phyloP scores from a whole-genome alignment of 768 basidiomycete species.

The Pleurotus tuber-regium region DNA sequence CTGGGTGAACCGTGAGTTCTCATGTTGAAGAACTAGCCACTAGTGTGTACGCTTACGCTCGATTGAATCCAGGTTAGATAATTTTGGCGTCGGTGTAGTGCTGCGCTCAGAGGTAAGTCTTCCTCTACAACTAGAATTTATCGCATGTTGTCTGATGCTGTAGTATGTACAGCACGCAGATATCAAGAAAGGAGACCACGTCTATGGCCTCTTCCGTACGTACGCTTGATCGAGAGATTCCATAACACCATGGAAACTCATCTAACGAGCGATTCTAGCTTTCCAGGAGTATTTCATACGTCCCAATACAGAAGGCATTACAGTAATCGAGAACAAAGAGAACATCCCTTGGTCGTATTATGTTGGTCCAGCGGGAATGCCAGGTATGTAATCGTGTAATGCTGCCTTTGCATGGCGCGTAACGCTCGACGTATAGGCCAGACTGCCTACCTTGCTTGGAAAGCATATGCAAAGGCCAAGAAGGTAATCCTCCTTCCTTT shows the following conservation, averaged over 20 bases:
- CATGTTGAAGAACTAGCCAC: not conserved
- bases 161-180: constrained; percentile 1
- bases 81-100: constrained; percentile 20
- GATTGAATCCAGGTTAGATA: constrained; percentile 12
- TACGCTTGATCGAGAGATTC: constrained; percentile 6
- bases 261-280: not conserved
- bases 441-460: constrained; percentile 31
- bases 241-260: constrained; percentile 11
- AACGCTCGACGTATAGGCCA: constrained; percentile 20
- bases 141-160: not conserved
- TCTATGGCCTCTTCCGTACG: constrained; percentile 26
- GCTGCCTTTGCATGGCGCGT: constrained; percentile 1
- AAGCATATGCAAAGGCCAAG: constrained; percentile 25
- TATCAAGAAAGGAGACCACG: constrained; percentile 27
- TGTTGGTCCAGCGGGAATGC: constrained; percentile 37
- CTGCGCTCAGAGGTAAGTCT: constrained; percentile 17
- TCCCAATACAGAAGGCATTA: constrained; percentile 10
- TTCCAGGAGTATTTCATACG: constrained; percentile 29
- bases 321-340: constrained; percentile 32
- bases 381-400: too few species aligned
- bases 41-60: not conserved
- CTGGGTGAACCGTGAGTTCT: constrained; percentile 23
- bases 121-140: not conserved
- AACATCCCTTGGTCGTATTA: constrained; percentile 39
- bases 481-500: constrained; percentile 21